These are phyloP conservation scores for Pyrus pyrifolia DNA, from an alignment of 306 rosid genomes.

Conservation along the genomic window DNA sequence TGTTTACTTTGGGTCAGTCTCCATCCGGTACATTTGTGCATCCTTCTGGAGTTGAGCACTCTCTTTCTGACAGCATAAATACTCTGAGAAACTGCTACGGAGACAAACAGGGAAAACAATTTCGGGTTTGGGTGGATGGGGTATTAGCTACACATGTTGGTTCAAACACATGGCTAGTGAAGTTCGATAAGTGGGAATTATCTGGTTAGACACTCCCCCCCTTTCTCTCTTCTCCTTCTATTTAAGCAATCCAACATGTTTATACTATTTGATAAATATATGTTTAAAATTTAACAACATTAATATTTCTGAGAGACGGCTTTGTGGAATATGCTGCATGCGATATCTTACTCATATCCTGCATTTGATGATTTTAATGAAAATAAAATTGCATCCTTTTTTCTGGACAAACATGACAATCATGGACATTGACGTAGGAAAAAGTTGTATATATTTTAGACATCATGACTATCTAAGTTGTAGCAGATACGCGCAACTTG, in stretches of 20 bases:
- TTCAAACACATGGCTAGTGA: constrained; percentile 62
- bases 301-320: not conserved
- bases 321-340: not conserved
- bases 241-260: not conserved
- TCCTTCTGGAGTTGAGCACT: constrained; percentile 60
- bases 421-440: not conserved
- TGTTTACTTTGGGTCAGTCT: constrained; percentile 33
- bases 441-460: not conserved
- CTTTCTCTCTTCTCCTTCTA: constrained; percentile 2
- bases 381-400: not conserved
- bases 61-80: constrained; percentile 28
- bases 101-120: constrained; percentile 66
- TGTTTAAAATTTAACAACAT: not conserved
- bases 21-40: constrained; percentile 48
- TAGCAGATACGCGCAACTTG: not conserved
- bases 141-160: constrained; percentile 42
- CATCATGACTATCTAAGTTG: not conserved
- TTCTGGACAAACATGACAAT: not conserved
- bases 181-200: constrained; percentile 67
- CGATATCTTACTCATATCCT: not conserved
- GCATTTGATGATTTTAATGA: not conserved
- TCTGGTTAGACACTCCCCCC: constrained; percentile 34
- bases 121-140: constrained; percentile 63
- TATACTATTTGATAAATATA: not conserved
- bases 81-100: constrained; percentile 42